Conservation (phyloP, 2,329 filamentous ascomycete genomes). For the Incumbomyces delicatus region DNA sequence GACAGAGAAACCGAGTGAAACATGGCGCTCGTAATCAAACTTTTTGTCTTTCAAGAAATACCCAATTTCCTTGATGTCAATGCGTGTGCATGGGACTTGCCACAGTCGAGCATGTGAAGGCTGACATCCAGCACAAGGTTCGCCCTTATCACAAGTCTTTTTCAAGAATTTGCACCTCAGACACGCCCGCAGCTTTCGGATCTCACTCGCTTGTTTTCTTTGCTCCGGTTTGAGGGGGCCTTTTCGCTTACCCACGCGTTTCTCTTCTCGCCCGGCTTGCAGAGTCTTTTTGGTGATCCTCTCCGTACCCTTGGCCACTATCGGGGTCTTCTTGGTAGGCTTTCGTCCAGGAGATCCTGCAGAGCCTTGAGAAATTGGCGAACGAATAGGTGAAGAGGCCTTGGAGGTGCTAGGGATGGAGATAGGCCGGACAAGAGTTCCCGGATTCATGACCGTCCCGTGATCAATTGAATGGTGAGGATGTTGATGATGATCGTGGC, state of each 20-base stretch:
- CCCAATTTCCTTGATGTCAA: conserved; percentile 96
- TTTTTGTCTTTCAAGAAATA: conserved; percentile 99
- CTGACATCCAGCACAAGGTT: conserved; percentile 90
- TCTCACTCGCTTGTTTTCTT: conserved; percentile 92
- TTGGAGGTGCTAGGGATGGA: conserved; percentile 41
- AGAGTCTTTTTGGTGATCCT: conserved; percentile 68
- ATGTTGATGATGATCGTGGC: conserved; percentile 31
- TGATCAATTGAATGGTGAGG: conserved; percentile 33
- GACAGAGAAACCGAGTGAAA: conserved; percentile 76
- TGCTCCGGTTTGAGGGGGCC: conserved; percentile 88
- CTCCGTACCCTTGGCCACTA: conserved; percentile 70
- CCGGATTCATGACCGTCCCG: conserved; percentile 51
- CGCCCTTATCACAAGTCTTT: conserved; percentile 97
- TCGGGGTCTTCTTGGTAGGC: conserved; percentile 60
- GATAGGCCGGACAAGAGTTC: conserved; percentile 58
- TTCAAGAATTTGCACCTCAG: conserved; percentile 96
- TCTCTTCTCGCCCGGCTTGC: conserved; percentile 71
- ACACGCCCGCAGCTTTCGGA: conserved; percentile 87
- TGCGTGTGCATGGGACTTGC: conserved; percentile 95
- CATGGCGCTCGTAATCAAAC: conserved; percentile 87
- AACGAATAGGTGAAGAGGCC: conserved; percentile 48
- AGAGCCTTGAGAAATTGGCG: conserved; percentile 52
- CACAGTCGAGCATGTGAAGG: conserved; percentile 90
- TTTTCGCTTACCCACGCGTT: conserved; percentile 83
- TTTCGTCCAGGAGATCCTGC: conserved; percentile 57